phyloP scores from a whole-genome alignment of 352 stramenopile genomes.

The Bremia lactucae region DNA sequence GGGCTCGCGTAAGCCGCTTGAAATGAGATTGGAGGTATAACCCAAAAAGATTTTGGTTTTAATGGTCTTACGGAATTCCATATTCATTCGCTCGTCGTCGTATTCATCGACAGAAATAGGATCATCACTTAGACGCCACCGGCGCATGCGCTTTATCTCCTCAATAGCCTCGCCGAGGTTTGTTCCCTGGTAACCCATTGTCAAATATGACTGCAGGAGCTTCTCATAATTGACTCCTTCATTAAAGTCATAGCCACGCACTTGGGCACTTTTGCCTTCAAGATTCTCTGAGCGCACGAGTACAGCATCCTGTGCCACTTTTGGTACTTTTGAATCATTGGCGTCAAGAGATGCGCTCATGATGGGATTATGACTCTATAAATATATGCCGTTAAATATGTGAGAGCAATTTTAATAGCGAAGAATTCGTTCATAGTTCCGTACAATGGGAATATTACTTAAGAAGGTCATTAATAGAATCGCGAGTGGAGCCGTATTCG shows the following conservation, averaged over 20 bases:
- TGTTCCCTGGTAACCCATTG: conserved; percentile 92
- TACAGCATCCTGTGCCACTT: conserved; percentile 60
- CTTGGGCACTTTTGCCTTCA: conserved; percentile 47
- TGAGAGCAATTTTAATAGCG: too few species aligned
- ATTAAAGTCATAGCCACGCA: conserved; percentile 87
- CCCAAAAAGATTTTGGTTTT: conserved; percentile 98
- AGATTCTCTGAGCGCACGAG: conserved; percentile 70
- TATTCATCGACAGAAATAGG: conserved; percentile 87
- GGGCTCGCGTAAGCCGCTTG: conserved; percentile 94
- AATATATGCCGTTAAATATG: too few species aligned
- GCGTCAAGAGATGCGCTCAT: conserved; percentile 16
- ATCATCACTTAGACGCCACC: conserved; percentile 94
- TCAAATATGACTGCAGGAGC: conserved; percentile 72
- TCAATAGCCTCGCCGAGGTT: conserved; percentile 95
- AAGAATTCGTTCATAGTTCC: too few species aligned
- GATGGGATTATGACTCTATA: too few species aligned
- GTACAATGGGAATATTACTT: too few species aligned
- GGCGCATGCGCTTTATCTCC: conserved; percentile 97
- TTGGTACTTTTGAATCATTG: conserved; percentile 16
- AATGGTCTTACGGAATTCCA: conserved; percentile 60
- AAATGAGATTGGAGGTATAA: conserved; percentile 99
- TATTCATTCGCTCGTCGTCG: conserved; percentile 83
- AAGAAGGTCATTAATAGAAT: too few species aligned
- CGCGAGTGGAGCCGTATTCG: too few species aligned
- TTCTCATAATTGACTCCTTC: conserved; percentile 78